Evolutionary conservation across 805 yeast genomes (phyloP), one percentile per base, ranked within the genome.

Genomic region (Zygotorulaspora sp.): DNA sequence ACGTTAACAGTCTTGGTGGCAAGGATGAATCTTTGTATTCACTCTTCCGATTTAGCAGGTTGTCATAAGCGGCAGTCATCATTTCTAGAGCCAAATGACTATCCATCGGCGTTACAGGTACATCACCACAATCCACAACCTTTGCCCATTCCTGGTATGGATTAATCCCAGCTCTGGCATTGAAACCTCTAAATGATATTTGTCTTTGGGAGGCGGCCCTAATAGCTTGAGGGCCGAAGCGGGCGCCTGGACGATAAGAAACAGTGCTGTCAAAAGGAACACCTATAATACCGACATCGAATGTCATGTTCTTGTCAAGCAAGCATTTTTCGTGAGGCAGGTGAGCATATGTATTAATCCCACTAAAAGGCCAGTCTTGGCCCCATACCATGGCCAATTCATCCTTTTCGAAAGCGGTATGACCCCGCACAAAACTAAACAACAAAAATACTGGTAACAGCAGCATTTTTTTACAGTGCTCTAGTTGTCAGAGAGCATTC

Each of bases 241-340:
- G 63, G 2, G 94, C 89, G 5, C 95, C 94, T 0, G 89, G 74
- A 35, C 94, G 69, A 58, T 78, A 84, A 1, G 88, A 72, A 0
- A 79, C 80, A 0, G 90, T 90, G 5, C 92, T 84, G 53, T 84
- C 95, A 50, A 84, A 85, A 0, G 94, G 94, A 1, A 82, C 80
- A 4, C 95, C 95, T 39, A 84, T 69, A 10, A 85, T 47, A 0
- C 80, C 95, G 33, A 85, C 72, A 49, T 85, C 95, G 48, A 70
- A 86, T 2, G 64, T 51, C 6, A 57, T 44, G 4, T 70, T 66
- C 29, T 73, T 58, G 27, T 75, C 60, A 2, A 72, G 32, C 14
- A 84, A 67, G 55, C 95, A 85, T 41, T 68, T 68, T 26, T 72
- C 66, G 40, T 74, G 70, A 16, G 77, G 77, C 35, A 85, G 62